Conservation (phyloP, 2,329 filamentous ascomycete species). For the Lithohypha guttulata region DNA sequence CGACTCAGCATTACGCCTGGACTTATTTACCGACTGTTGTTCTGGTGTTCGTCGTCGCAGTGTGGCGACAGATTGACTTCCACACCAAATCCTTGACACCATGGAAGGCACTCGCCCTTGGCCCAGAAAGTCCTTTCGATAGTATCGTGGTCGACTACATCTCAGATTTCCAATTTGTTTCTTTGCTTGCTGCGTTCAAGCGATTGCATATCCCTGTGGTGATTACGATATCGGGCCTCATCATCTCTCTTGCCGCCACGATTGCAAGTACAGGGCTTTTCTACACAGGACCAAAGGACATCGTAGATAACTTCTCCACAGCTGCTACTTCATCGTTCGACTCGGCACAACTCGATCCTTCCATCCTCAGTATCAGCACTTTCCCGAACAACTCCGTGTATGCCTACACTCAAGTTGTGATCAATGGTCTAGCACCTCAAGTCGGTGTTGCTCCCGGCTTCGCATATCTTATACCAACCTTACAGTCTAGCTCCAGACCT, state of each 20-base stretch:
- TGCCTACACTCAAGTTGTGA: slow-evolving; percentile 16
- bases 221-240: slow-evolving; percentile 22
- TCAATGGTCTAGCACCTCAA: slow-evolving; percentile 15
- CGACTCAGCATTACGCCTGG: slow-evolving; percentile 19
- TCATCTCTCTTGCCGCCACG: slow-evolving; percentile 24
- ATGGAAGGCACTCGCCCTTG: slow-evolving; percentile 26
- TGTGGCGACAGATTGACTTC: slow-evolving; percentile 27
- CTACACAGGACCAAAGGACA: slow-evolving; percentile 22
- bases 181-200: slow-evolving; percentile 24
- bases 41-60: slow-evolving; percentile 23
- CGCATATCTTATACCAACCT: slow-evolving; percentile 16
- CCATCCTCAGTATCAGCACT: slow-evolving; percentile 3
- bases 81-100: slow-evolving; percentile 25
- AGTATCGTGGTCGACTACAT: slow-evolving; percentile 27
- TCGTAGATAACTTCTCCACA: slow-evolving; percentile 10
- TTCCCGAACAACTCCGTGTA: slow-evolving; percentile 17
- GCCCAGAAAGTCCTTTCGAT: slow-evolving; percentile 20
- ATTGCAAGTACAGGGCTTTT: slow-evolving; percentile 25
- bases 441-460: slow-evolving; percentile 16
- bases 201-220: slow-evolving; percentile 26
- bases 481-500: slow-evolving; percentile 9
- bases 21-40: slow-evolving; percentile 22
- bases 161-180: slow-evolving; percentile 23
- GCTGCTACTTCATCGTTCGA: slow-evolving; percentile 13
- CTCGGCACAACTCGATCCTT: slow-evolving; percentile 11